Base-by-base conservation (phyloP, 306 rosid genomes). In the Quercus bicolor region DNA sequence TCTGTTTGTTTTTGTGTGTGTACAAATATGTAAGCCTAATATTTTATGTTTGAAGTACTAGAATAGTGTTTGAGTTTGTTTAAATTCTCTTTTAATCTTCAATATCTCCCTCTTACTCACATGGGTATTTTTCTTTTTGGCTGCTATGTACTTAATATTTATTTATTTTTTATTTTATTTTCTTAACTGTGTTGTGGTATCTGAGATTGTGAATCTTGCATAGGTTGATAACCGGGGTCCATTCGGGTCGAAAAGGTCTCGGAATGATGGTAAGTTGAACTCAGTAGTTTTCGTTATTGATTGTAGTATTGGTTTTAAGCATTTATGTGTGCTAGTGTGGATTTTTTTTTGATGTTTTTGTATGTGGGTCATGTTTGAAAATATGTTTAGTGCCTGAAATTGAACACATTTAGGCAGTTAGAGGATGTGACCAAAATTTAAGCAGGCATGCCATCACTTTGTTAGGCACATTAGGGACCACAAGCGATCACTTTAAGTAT, bases 171-270 rank as follows among this genome's bases (percentile, higher is more conserved):
- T n/a, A n/a, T n/a, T 18, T 28, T 2, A 2, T 11, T 33, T 40
- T 68, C 59, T 12, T 48, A 13, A 2, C 24, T 51, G 57, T 5
- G 3, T 19, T 54, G n/a, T 53, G 28, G 11, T 73, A 45, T 31
- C 7, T 68, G 11, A 20, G 5, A 66, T 78, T 57, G 7, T 21
- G 70, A 71, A 34, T 68, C 2, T 54, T 37, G 72, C 51, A 15
- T 80, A 84, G 90, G 84, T 79, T 45, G 83, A 78, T 48, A 81
- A 70, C 82, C 90, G 78, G 34, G 81, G 79, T 71, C 77, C 90
- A 12, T 76, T 84, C 19, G 84, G 83, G 23, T 76, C 90, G 48
- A 87, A 87, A 62, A 83, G 88, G 82, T 82, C 78, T 48, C 79
- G 82, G 2, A 81, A 82, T 56, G 83, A 84, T 18, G 88, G 90